These are phyloP conservation scores for Cyberlindnera xylosilytica DNA, from an alignment of 805 yeast species.

Conservation along the genomic window DNA sequence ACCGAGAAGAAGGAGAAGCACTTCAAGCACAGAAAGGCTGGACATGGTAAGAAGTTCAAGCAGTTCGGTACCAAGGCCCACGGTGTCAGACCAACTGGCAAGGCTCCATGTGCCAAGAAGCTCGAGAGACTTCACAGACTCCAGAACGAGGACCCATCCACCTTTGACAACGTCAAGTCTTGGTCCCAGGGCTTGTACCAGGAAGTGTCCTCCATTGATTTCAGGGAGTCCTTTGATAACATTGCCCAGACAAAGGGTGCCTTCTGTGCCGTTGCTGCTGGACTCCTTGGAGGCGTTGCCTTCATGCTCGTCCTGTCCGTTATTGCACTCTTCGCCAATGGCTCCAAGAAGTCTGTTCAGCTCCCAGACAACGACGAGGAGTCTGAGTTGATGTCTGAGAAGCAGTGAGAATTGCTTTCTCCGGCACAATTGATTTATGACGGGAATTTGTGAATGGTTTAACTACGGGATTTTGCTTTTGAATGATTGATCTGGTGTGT, in stretches of 20 bases:
- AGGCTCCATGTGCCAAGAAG: conserved; percentile 3
- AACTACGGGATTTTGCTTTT: too few species aligned
- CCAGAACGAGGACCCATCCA: conserved; percentile 1
- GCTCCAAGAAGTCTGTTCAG: conserved; percentile 1
- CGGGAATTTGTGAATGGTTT: too few species aligned
- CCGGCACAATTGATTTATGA: too few species aligned
- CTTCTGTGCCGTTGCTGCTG: conserved; percentile 11
- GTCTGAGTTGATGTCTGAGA: conserved; percentile 7
- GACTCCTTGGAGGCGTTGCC: conserved; percentile 10
- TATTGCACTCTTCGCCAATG: conserved; percentile 1
- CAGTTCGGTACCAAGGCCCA: conserved; percentile 9
- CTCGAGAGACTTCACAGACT: not conserved
- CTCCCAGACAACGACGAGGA: conserved; percentile 9
- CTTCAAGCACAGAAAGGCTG: not conserved
- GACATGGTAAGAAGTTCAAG: not conserved
- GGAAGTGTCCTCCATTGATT: conserved; percentile 17
- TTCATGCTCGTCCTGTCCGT: conserved; percentile 5
- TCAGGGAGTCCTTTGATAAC: conserved; percentile 12
- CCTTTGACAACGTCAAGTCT: not conserved
- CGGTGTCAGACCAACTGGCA: conserved; percentile 4
- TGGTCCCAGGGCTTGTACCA: conserved; percentile 14
- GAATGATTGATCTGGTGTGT: too few species aligned
- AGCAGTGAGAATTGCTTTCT: conserved; percentile 10
- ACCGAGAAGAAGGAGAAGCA: not conserved
- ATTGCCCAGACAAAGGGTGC: conserved; percentile 13